These are phyloP conservation scores for Myxozyma melibiosi DNA, from an alignment of 805 yeast species.

Conservation along the genomic window DNA sequence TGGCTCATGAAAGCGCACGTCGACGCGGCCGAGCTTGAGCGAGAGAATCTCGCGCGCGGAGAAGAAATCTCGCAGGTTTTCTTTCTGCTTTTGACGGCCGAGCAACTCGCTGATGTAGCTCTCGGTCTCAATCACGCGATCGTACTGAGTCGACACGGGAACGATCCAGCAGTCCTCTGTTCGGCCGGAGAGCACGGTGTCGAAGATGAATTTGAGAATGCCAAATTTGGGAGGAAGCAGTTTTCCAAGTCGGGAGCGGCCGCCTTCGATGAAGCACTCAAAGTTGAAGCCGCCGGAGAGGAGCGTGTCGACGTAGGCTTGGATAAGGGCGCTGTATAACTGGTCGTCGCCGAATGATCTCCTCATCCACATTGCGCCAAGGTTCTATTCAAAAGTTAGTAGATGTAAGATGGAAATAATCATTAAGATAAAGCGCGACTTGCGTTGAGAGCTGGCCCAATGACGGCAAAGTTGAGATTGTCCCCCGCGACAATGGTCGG, in stretches of 20 bases:
- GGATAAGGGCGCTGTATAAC: slow-evolving; percentile 48
- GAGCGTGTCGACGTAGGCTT: slow-evolving; percentile 52
- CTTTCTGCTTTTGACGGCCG: slow-evolving; percentile 60
- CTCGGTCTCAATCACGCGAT: slow-evolving; percentile 58
- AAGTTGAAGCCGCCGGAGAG: slow-evolving; percentile 53
- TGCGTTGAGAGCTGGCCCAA: slow-evolving; percentile 53
- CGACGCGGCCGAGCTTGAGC: slow-evolving; percentile 46
- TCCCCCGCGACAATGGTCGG: slow-evolving; percentile 70
- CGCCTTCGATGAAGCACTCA: slow-evolving; percentile 68
- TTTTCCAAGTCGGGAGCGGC: slow-evolving; percentile 67
- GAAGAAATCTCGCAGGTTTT: slow-evolving; percentile 48
- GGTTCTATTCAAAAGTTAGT: slow-evolving; percentile 29
- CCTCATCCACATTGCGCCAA: slow-evolving; percentile 62
- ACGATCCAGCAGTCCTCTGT: slow-evolving; percentile 50
- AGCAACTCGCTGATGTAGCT: slow-evolving; percentile 59
- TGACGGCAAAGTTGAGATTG: slow-evolving; percentile 59
- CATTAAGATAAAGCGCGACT: slow-evolving; percentile 34
- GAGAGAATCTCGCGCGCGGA: slow-evolving; percentile 42
- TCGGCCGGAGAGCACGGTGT: slow-evolving; percentile 50
- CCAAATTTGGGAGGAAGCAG: slow-evolving; percentile 64
- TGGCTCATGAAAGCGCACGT: slow-evolving; percentile 47
- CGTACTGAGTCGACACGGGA: slow-evolving; percentile 63
- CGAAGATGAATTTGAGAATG: slow-evolving; percentile 55
- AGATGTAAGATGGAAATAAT: background rate
- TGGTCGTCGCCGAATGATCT: slow-evolving; percentile 51